Base-by-base conservation (phyloP, 805 yeast species). In the Nakazawaea sp. region DNA sequence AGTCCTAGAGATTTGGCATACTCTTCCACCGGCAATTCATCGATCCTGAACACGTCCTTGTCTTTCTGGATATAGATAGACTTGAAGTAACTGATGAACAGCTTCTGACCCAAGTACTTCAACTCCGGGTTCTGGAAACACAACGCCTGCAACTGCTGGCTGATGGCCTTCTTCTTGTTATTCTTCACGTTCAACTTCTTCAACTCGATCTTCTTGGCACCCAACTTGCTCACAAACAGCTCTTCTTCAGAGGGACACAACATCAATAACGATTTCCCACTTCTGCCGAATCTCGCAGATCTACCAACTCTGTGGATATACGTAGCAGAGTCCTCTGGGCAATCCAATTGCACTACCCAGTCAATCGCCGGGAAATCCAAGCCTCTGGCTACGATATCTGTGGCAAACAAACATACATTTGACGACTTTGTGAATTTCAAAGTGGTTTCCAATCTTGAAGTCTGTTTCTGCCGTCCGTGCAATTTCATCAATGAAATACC, bases 61-160 rank as follows among this genome's bases (percentile, higher is more conserved):
- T 90, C 96, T 50, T 81, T 78, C 59, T 89, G 97, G 32, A 92
- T 66, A 53, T 81, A 80, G 5, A 92, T 72, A 2, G 96, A 85
- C 48, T 86, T 73, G 57, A 81, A 79, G 56, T 92, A 92, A 8
- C 97, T 85, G 30, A 89, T 84, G 51, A 92, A 92, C 7, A 97
- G 96, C 55, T 90, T 85, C 63, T 92, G 98, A 1, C 92, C 98
- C 50, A 92, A 65, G 54, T 92, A 90, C 58, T 92, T 92, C 45
- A 92, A 63, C 49, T 85, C 87, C 0, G 97, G 95, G 49, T 83
- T 90, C 56, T 86, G 75, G 73, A 92, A 92, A 55, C 96, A 80
- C 41, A 89, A 65, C 1, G 92, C 83, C 58, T 92, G 97, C 45
- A 92, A 64, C 53, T 90, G 95, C 8, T 84, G 77, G 50, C 77